Base-by-base conservation (phyloP, 2,329 filamentous ascomycete species). In the Microdochium nivale region DNA sequence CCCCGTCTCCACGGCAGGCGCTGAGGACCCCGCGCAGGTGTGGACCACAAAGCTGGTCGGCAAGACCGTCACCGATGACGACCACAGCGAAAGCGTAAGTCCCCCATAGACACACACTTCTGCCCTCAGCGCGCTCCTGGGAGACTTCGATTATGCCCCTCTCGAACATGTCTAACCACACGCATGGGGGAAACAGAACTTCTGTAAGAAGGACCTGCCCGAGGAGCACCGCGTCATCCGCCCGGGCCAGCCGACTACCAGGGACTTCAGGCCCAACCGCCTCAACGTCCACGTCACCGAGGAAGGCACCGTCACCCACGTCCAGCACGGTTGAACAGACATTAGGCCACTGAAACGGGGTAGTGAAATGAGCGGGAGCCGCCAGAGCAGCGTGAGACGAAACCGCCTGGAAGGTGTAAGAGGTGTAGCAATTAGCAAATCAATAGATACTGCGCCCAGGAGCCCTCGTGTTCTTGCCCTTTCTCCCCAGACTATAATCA, bases 41-140 rank as follows among this genome's bases (percentile, higher is more conserved):
- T 86, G 82, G 82, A 70, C 69, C 57, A 76, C 75, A 67, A 83
- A 83, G 72, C 71, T 86, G 3, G 75, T 81, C 47, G 82, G 82
- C 62, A 86, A 85, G 78, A 84, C 74, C 48, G 66, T 84, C 13
- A 73, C 74, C 11, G 80, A 81, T 0, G 60, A 67, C 16, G 64
- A 67, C 19, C 72, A 73, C 19, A 44, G 40, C 40, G 40, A 79
- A 62, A 79, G 73, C 8, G 82, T 84, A 67, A 51, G 74, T 58
- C 24, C 30, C 37, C n/a, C 48, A 7, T 19, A 37, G 2, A 9
- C 10, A 14, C 11, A 59, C 13, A 23, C 24, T 30, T 14, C 30
- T 30, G 5, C 27, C 27, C n/a, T n/a, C n/a, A n/a, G n/a, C n/a
- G n/a, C n/a, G n/a, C n/a, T n/a, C n/a, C n/a, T n/a, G n/a, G n/a